Conservation (phyloP, 1,284 basidiomycete species). For the Cutaneotrichosporon curvatum region DNA sequence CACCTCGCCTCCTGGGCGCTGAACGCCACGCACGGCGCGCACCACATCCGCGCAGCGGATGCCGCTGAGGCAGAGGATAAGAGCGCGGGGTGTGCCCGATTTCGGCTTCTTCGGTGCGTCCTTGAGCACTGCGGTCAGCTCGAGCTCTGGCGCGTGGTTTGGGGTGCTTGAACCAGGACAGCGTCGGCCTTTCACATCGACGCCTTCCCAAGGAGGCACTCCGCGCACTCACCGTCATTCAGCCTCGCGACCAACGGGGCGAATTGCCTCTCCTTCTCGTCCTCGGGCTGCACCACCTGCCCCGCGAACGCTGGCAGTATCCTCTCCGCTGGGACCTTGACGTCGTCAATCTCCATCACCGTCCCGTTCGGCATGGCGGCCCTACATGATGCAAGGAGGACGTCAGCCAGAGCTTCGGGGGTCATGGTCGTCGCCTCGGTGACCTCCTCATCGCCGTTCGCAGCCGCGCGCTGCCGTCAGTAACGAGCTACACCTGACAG, state of each 20-base stretch:
- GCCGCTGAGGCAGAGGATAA: constrained; percentile 43
- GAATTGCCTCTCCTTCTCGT: constrained; percentile 4
- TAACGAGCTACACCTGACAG: background rate
- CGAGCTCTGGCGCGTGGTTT: too few relatives aligned
- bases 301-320: too few relatives aligned
- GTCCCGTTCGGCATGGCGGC: constrained; percentile 34
- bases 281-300: background rate
- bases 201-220: too few relatives aligned
- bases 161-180: too few relatives aligned
- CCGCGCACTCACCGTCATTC: constrained; percentile 14
- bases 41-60: constrained; percentile 47
- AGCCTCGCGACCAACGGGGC: constrained; percentile 11
- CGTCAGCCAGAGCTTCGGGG: constrained; percentile 18
- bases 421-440: constrained; percentile 21
- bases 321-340: constrained; percentile 20
- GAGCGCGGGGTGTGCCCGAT: constrained; percentile 31
- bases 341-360: constrained; percentile 42
- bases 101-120: constrained; percentile 24
- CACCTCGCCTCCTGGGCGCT: constrained; percentile 39
- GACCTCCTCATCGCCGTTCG: constrained; percentile 4
- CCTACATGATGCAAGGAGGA: constrained; percentile 29
- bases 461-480: constrained; percentile 2
- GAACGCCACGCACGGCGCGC: constrained; percentile 35
- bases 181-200: too few relatives aligned
- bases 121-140: constrained; percentile 13